phyloP scores from a whole-genome alignment of 1,284 basidiomycete species.

The Tilletia setariae region DNA sequence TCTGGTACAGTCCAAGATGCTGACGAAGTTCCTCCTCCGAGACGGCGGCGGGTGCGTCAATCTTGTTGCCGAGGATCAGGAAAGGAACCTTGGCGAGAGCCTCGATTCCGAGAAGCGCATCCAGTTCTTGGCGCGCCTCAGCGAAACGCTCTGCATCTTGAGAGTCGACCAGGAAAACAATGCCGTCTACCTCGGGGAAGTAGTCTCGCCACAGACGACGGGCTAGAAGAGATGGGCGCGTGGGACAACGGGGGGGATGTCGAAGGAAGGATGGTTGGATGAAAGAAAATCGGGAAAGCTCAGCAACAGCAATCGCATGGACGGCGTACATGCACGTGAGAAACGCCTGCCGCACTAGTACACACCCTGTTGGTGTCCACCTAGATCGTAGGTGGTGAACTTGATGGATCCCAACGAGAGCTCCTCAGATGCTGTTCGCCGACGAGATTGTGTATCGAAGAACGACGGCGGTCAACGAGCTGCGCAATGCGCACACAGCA shows the following conservation, averaged over 20 bases:
- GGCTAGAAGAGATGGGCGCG: slow-evolving; percentile 59
- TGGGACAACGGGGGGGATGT: neutral
- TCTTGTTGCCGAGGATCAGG: slow-evolving; percentile 99
- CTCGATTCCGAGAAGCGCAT: slow-evolving; percentile 89
- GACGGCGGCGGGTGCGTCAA: slow-evolving; percentile 94
- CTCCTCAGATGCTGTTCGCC: slow-evolving; percentile 82
- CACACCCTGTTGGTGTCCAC: slow-evolving; percentile 91
- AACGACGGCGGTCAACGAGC: neutral
- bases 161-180: slow-evolving; percentile 96
- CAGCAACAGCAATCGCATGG: slow-evolving; percentile 6
- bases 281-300: slow-evolving; percentile 13
- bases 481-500: neutral
- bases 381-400: slow-evolving; percentile 98
- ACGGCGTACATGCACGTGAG: neutral
- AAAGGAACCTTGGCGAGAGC: slow-evolving; percentile 82
- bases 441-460: neutral
- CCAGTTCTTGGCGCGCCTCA: slow-evolving; percentile 94
- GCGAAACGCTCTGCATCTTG: slow-evolving; percentile 93
- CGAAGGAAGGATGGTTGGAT: neutral
- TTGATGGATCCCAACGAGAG: slow-evolving; percentile 98
- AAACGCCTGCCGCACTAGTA: slow-evolving; percentile 19
- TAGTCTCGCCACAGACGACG: slow-evolving; percentile 99
- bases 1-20: slow-evolving; percentile 92
- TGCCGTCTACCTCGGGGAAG: slow-evolving; percentile 99
- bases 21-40: slow-evolving; percentile 96